Evolutionary conservation across 2,329 filamentous ascomycete genomes (phyloP), one percentile per base, ranked within the genome.

Genomic region (Aspergillus candidus): DNA sequence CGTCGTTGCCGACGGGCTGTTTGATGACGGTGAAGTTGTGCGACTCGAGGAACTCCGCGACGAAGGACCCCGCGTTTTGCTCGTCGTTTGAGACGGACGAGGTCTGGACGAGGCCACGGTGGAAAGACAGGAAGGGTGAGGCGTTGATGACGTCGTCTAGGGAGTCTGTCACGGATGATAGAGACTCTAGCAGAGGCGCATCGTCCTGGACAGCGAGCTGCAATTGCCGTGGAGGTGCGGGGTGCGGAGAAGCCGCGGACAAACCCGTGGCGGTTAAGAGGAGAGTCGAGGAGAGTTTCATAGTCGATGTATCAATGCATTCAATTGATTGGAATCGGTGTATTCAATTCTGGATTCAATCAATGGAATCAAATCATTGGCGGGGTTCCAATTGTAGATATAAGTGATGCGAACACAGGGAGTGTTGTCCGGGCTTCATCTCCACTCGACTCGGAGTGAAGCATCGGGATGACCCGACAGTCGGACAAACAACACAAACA

Each of bases 21-120:
- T 73, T 76, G 54, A 84, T 75, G 29, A 84, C 80, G 0, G 73
- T 79, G 65, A 83, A 84, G 53, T 78, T 74, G 47, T 76, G 73
- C 3, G 66, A 60, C 45, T 73, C 63, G 5, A 95, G 78, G 57
- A 87, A 88, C 1, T 76, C 68, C 31, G 78, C 72, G 4, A 95
- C 75, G 67, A 83, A 88, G 38, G 76, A 61, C 35, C 83, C 87
- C 6, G 89, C 81, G 1, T 75, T 68, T 34, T 78, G 69, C 63
- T 95, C 89, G 49, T 83, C 75, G 36, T 78, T 79, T 3, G 78
- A 82, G 50, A 88, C 77, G 1, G 88, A 94, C 39, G 84, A 75
- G 35, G 84, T 84, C 46, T 84, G 74, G 27, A 90, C 75, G n/a
- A 95, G 79, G 12, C 80, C 76, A 41, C 82, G 79, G 69, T 94